Evolutionary conservation across 1,284 basidiomycete species (phyloP).

Genomic region (Moesziomyces parantarcticus): DNA sequence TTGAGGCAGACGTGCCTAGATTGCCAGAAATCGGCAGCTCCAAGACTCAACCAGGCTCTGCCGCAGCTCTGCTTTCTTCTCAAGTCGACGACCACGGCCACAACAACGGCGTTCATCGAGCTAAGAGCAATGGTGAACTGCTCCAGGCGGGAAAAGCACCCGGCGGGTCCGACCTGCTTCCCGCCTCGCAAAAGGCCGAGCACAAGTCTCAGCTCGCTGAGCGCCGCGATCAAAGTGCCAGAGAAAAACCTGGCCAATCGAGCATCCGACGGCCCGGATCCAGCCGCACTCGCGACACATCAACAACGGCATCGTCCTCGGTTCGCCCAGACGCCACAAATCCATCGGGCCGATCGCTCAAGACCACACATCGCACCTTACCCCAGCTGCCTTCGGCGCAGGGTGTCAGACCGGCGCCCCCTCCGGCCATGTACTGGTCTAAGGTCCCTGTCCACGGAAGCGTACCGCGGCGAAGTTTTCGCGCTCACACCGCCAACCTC

Average conservation of each 20-base stretch:
- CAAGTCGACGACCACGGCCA: constrained; percentile 4
- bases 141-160: constrained; percentile 2
- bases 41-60: constrained; percentile 7
- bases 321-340: constrained; percentile 12
- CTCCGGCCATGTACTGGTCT: constrained; percentile 83
- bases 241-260: constrained; percentile 13
- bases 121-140: constrained; percentile 4
- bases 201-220: constrained; percentile 10
- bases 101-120: constrained; percentile 2
- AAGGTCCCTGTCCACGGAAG: constrained; percentile 81
- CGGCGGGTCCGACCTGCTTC: not conserved
- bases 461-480: constrained; percentile 79
- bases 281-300: constrained; percentile 20
- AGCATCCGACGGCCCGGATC: constrained; percentile 8
- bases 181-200: not conserved
- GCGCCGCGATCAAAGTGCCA: constrained; percentile 15
- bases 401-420: constrained; percentile 47
- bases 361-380: constrained; percentile 32
- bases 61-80: constrained; percentile 8
- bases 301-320: constrained; percentile 7
- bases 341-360: constrained; percentile 15
- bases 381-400: constrained; percentile 54
- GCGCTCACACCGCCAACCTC: constrained; percentile 85
- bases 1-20: too few species aligned
- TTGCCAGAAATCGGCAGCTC: too few species aligned